phyloP scores from a whole-genome alignment of 768 basidiomycete species.

The Boletus patriciae region DNA sequence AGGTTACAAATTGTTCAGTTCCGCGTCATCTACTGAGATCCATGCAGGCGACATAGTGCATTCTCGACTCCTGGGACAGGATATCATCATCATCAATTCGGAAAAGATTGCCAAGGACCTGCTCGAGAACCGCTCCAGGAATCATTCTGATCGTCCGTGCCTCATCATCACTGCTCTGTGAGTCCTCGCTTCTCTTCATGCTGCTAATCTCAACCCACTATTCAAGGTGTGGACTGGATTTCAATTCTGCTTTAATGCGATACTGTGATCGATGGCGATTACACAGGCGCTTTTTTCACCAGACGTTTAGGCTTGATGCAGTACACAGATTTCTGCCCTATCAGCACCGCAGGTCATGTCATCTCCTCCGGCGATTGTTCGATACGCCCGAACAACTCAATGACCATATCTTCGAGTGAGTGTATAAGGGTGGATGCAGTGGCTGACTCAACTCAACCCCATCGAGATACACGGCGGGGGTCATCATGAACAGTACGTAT shows the following conservation, averaged over 20 bases:
- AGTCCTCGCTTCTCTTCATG: not conserved
- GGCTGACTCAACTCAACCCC: too few relatives aligned
- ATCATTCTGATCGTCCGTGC: slow-evolving; percentile 11
- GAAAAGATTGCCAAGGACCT: slow-evolving; percentile 7
- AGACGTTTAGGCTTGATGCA: not conserved
- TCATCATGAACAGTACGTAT: slow-evolving; percentile 7
- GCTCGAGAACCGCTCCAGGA: slow-evolving; percentile 3
- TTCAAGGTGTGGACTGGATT: slow-evolving; percentile 4
- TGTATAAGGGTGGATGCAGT: not conserved
- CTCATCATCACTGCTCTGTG: not conserved
- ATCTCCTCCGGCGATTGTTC: slow-evolving; percentile 2
- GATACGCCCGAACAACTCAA: not conserved
- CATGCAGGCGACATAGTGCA: slow-evolving; percentile 5
- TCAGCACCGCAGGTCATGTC: slow-evolving; percentile 4
- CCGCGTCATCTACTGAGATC: not conserved
- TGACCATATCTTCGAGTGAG: slow-evolving; percentile 10
- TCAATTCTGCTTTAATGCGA: not conserved
- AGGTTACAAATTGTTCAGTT: not conserved
- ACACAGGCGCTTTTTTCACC: slow-evolving; percentile 16
- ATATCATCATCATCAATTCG: slow-evolving; percentile 14
- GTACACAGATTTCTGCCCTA: not conserved
- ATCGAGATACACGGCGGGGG: not conserved
- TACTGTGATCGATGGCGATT: slow-evolving; percentile 15
- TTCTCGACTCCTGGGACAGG: not conserved
- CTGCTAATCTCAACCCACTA: not conserved